Evolutionary conservation across 2,329 filamentous ascomycete genomes (phyloP).

Genomic region (Akanthomyces muscarius): DNA sequence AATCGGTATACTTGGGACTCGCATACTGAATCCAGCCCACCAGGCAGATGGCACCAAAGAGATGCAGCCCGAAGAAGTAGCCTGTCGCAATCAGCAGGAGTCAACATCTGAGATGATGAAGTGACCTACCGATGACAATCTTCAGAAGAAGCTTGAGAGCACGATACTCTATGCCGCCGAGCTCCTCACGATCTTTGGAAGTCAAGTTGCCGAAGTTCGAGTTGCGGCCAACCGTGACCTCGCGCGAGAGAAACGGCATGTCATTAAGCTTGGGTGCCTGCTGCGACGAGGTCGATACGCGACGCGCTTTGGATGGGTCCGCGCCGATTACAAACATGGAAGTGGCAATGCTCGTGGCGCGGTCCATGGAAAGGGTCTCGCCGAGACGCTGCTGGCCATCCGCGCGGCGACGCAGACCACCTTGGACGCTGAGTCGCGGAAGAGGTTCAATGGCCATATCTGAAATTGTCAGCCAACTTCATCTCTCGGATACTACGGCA

Average conservation of each 20-base stretch:
- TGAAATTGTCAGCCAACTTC: background rate
- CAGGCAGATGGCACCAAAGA: conserved; percentile 34
- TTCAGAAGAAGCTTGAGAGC: conserved; percentile 46
- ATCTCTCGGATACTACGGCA: conserved; percentile 21
- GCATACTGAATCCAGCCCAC: too few relatives aligned
- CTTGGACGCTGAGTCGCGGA: too few relatives aligned
- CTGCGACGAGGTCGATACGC: conserved; percentile 8
- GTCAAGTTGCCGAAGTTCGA: conserved; percentile 43
- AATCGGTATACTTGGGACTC: too few relatives aligned
- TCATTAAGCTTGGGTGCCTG: conserved; percentile 21
- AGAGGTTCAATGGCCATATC: too few relatives aligned
- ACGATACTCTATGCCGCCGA: conserved; percentile 51
- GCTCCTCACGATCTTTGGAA: conserved; percentile 36
- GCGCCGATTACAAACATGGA: too few relatives aligned
- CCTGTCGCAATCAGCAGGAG: conserved; percentile 23
- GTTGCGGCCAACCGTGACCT: conserved; percentile 43
- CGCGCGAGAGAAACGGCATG: conserved; percentile 38
- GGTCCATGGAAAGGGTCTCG: too few relatives aligned
- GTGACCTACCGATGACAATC: conserved; percentile 29
- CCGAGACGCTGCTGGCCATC: too few relatives aligned
- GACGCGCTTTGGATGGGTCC: too few relatives aligned
- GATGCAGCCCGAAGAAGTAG: conserved; percentile 43
- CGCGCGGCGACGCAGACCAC: too few relatives aligned
- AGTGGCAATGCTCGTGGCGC: too few relatives aligned
- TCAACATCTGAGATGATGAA: too few relatives aligned